Evolutionary conservation across 2,329 filamentous ascomycete genomes (phyloP).

Genomic region (Botrytis medusae): DNA sequence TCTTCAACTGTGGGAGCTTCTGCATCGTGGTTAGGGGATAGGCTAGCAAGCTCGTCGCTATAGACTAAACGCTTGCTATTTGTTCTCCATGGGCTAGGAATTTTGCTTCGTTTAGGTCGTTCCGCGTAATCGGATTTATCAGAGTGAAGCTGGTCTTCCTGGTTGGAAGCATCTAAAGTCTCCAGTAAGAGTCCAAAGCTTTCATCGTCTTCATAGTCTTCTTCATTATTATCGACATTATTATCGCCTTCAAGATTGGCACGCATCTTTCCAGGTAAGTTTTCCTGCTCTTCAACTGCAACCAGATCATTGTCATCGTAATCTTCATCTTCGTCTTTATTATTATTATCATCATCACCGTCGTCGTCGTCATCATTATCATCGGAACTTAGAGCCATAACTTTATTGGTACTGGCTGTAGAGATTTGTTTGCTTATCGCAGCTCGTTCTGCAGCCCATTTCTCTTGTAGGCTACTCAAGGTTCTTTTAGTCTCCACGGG

Average conservation of each 20-base stretch:
- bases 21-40: slow-evolving; percentile 22
- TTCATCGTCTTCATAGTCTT: slow-evolving; percentile 34
- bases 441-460: slow-evolving; percentile 34
- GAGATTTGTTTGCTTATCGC: slow-evolving; percentile 33
- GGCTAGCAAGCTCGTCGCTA: slow-evolving; percentile 36
- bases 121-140: slow-evolving; percentile 28
- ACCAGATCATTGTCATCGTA: slow-evolving; percentile 33
- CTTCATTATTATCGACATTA: background rate
- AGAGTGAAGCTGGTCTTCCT: slow-evolving; percentile 25
- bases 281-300: slow-evolving; percentile 38
- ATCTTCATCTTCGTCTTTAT: background rate
- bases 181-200: slow-evolving; percentile 39
- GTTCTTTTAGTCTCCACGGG: slow-evolving; percentile 27
- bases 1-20: slow-evolving; percentile 19
- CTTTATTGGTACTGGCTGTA: slow-evolving; percentile 27
- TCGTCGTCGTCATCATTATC: background rate
- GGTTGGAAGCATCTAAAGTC: slow-evolving; percentile 37
- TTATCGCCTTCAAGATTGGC: background rate
- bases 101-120: slow-evolving; percentile 36
- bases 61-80: slow-evolving; percentile 38
- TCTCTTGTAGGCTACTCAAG: slow-evolving; percentile 26
- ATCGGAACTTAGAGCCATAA: slow-evolving; percentile 35
- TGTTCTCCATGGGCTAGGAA: slow-evolving; percentile 39
- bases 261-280: slow-evolving; percentile 5
- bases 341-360: slow-evolving; percentile 26